Conservation (phyloP, 2,329 filamentous ascomycete genomes). For the Rutstroemia sp. region DNA sequence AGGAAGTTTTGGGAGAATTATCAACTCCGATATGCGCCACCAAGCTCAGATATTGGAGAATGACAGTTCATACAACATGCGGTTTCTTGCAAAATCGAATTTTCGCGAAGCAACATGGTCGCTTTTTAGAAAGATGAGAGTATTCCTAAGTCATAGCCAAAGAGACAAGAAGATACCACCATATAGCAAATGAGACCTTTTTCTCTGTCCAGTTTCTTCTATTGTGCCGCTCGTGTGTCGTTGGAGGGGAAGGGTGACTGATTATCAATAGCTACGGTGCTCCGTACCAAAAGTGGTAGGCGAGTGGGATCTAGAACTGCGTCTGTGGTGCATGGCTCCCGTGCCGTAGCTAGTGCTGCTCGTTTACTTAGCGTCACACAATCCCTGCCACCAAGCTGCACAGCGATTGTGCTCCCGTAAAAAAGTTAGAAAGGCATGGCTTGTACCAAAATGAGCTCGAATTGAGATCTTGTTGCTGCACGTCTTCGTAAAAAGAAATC, state of each 20-base stretch:
- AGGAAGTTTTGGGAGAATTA: conserved; percentile 6
- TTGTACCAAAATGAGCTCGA: no score
- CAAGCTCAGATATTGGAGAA: conserved; percentile 18
- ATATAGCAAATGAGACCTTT: background rate
- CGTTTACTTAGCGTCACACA: no score
- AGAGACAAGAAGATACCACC: background rate
- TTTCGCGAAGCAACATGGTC: conserved; percentile 30
- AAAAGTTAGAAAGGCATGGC: no score
- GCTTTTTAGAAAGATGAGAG: conserved; percentile 12
- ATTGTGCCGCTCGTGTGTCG: background rate
- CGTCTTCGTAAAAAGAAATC: no score
- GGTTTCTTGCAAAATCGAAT: conserved; percentile 22
- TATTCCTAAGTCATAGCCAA: conserved; percentile 19
- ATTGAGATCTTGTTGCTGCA: no score
- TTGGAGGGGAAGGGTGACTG: background rate
- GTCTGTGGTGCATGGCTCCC: no score
- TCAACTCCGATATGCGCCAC: conserved; percentile 16
- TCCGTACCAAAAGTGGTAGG: background rate
- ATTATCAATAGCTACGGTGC: background rate
- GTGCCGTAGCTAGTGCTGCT: no score
- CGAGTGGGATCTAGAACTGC: background rate
- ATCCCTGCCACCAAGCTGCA: no score
- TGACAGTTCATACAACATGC: conserved; percentile 18
- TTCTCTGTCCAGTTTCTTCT: background rate
- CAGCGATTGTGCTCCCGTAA: no score